Conservation (phyloP, 768 basidiomycete species). For the Leucosporidium creatinivorum region DNA sequence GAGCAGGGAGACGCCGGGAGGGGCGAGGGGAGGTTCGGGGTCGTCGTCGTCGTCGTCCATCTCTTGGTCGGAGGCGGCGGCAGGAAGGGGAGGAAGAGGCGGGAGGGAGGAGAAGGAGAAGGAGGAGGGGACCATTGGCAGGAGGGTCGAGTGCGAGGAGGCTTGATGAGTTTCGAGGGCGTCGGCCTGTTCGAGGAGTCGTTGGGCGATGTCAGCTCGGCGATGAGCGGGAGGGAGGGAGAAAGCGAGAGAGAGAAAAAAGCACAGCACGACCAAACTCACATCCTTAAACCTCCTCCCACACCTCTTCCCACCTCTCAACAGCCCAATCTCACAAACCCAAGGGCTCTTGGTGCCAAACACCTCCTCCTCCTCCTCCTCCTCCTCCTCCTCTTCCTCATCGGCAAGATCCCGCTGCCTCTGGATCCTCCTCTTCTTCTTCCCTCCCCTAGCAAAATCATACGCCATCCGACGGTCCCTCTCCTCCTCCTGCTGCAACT, state of each 20-base stretch:
- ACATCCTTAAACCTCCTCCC: constrained; percentile 4
- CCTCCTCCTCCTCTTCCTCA: background rate
- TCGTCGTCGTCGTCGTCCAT: background rate
- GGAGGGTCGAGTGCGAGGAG: background rate
- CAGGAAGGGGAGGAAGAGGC: background rate
- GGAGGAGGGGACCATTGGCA: too few species aligned
- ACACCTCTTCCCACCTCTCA: background rate
- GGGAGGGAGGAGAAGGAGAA: background rate
- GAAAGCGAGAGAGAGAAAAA: background rate
- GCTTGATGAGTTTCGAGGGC: background rate
- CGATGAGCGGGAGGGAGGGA: background rate
- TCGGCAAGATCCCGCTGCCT: background rate
- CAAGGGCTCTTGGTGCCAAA: background rate
- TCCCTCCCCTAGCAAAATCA: constrained; percentile 14
- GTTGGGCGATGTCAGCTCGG: too few species aligned
- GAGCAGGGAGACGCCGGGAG: background rate
- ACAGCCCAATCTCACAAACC: background rate
- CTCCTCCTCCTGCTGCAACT: constrained; percentile 15
- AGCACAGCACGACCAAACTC: background rate
- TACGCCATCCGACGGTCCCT: background rate
- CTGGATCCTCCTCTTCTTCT: constrained; percentile 20
- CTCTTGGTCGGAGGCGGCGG: too few species aligned
- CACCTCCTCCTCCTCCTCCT: too few species aligned
- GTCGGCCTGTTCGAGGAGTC: background rate
- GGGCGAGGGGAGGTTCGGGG: background rate